Evolutionary conservation across 345 rosid genomes (phyloP).

Genomic region (Abelmoschus esculentus): DNA sequence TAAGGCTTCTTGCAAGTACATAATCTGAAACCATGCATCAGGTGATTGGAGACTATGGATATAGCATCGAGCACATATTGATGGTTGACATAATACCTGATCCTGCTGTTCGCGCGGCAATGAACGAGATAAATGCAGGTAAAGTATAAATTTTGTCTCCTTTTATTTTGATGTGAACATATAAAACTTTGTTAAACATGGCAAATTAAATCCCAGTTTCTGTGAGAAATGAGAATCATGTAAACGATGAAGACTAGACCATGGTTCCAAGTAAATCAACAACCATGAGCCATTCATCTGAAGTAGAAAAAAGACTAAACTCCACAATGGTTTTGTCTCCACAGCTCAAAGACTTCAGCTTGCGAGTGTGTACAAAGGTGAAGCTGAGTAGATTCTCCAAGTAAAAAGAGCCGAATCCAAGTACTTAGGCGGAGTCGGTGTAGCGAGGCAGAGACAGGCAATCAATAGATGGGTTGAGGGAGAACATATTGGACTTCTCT

Average conservation of each 20-base stretch:
- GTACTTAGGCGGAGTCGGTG: constrained; percentile 93
- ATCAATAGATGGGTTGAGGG: constrained; percentile 91
- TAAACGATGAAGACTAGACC: neutral
- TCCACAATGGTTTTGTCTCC: constrained; percentile 8
- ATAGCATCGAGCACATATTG: constrained; percentile 88
- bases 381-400: constrained; percentile 85
- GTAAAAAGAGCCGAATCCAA: constrained; percentile 92
- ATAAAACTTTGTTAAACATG: neutral
- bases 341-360: constrained; percentile 98
- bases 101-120: constrained; percentile 78
- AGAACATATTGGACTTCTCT: constrained; percentile 92
- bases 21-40: constrained; percentile 20
- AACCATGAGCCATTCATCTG: neutral
- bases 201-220: neutral
- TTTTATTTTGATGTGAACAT: neutral
- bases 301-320: neutral
- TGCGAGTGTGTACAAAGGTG: constrained; percentile 97
- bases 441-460: constrained; percentile 97
- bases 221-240: neutral
- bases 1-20: neutral
- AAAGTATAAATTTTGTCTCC: neutral
- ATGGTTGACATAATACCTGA: constrained; percentile 98
- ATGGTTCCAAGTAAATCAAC: neutral
- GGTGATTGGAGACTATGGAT: constrained; percentile 96
- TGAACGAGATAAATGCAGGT: constrained; percentile 99